These are phyloP conservation scores for Fraxinus latifolia DNA, from an alignment of 305 asterid genomes.

Conservation along the genomic window DNA sequence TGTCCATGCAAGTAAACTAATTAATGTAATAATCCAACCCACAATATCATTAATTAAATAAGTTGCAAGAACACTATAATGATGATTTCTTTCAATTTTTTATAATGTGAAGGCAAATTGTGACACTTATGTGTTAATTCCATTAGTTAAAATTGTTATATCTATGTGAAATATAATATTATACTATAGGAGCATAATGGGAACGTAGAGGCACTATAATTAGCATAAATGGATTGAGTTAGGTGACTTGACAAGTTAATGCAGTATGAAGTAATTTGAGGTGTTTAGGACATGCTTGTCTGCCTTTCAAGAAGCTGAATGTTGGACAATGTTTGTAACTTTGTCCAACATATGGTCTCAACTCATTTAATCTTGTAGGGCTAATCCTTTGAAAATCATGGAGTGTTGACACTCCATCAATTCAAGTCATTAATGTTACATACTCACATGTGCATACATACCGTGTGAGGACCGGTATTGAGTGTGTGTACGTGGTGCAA, in stretches of 20 bases:
- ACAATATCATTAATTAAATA: conserved; percentile 13
- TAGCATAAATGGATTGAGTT: conserved; percentile 27
- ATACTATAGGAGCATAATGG: conserved; percentile 13
- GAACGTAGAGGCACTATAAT: conserved; percentile 20
- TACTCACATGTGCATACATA: background rate
- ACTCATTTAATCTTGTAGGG: conserved; percentile 34
- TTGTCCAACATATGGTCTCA: conserved; percentile 32
- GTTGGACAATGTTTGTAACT: conserved; percentile 25
- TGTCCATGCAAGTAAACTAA: background rate
- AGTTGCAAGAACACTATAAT: conserved; percentile 30
- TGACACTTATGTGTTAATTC: conserved; percentile 1
- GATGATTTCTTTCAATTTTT: conserved; percentile 17
- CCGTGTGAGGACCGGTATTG: background rate
- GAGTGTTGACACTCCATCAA: background rate
- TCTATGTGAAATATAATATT: background rate
- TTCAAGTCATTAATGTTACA: background rate
- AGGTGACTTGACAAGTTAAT: conserved; percentile 18
- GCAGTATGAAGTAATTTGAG: conserved; percentile 16
- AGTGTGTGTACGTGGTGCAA: background rate
- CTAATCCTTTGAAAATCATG: conserved; percentile 23
- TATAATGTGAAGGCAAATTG: conserved; percentile 18
- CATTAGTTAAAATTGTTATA: background rate
- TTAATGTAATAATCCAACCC: conserved; percentile 12
- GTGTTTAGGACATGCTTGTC: conserved; percentile 40
- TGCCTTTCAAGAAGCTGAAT: conserved; percentile 33